Evolutionary conservation across 106 monocot species (phyloP), one percentile per base, ranked within the genome.

Genomic region (Acorus calamus): DNA sequence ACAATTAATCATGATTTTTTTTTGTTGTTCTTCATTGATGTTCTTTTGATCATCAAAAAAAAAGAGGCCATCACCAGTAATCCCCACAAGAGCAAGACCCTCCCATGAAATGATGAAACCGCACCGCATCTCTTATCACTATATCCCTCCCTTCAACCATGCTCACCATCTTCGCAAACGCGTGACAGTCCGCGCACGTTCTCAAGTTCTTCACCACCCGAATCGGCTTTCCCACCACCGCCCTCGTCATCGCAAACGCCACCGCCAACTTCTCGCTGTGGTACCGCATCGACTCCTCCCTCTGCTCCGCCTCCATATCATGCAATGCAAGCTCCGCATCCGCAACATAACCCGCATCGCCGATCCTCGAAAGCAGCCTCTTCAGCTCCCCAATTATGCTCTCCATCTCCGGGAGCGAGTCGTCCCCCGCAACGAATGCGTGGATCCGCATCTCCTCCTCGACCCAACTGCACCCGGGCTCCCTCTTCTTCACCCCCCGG

Each of bases 381-480:
- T n/a, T 67, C 60, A 89, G 42, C 54, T 89, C 80, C 51, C 44
- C 66, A 4, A 3, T 44, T 3, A 85, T 85, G 47, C 12, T 6
- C 42, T 82, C 72, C 44, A 68, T 55, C 12, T 75, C 66, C 28
- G 85, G 79, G 63, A 85, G 85, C 4, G 76, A 77, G 44, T 75
- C 61, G 68, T 85, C 89, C 13, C 89, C 85, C 0, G 55, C 82
- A 47, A 72, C 64, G 66, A 89, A 89, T 3, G 69, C 73, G 53
- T 85, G 85, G 56, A 69, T 75, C 73, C 75, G 9, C 62, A 70
- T 85, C 6, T 68, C 79, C 6, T 80, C 65, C 59, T 89, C 89
- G 6, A 82, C 77, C 89, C 89, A 85, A 54, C 89, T 89, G 47
- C 85, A 74, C 0, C 89, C 89, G 3, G 89, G 89, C 52, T 89